Evolutionary conservation across 176 grass and related monocot species (phyloP), one percentile per base, ranked within the genome.

Genomic region (Chloris gayana): DNA sequence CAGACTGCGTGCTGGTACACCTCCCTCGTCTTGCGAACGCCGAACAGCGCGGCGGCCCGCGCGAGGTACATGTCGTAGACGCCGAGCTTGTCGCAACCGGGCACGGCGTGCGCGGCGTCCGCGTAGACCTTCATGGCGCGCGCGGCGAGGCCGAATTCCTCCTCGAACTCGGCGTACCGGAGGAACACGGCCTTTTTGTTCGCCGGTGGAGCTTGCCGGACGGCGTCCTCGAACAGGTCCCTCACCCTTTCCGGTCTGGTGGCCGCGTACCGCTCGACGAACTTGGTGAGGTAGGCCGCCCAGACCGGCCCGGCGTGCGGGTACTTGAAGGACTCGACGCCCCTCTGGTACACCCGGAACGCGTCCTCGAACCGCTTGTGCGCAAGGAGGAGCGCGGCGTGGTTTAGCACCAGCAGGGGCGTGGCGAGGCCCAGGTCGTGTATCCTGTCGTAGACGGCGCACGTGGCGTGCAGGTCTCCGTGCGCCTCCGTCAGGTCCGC

Each of bases 321-420:
- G 47, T 97, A 82, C 54, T 87, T 87, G 76, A 97, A 97, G 9
- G 83, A 76, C 39, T 31, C 68, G 42, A 93, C 85, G 46, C 93
- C 93, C 73, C 85, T 85, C 82, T 92, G 80, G 77, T 93, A 92
- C 4, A 88, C 93, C 14, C 85, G 87, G 73, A 97, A 97, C 80
- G 90, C 90, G 85, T 97, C 90, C 61, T 97, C 93, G 80, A 93
- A 93, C 63, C 91, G 85, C 12, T 67, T 32, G 34, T 88, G 86
- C 68, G 80, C 79, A 41, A 79, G 53, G 42, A 70, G 85, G 18
- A 97, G 82, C 37, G 82, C 17, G 14, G 93, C 90, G 27, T 97
- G 89, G 76, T 88, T 86, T 12, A 97, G 80, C 29, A 97, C 85
- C 56, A 93, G 85, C 83, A 80, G 73, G 0, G 93, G 93, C 82